These are phyloP conservation scores for Oleoguttula mirabilis DNA, from an alignment of 495 filamentous ascomycete genomes.

Conservation along the genomic window DNA sequence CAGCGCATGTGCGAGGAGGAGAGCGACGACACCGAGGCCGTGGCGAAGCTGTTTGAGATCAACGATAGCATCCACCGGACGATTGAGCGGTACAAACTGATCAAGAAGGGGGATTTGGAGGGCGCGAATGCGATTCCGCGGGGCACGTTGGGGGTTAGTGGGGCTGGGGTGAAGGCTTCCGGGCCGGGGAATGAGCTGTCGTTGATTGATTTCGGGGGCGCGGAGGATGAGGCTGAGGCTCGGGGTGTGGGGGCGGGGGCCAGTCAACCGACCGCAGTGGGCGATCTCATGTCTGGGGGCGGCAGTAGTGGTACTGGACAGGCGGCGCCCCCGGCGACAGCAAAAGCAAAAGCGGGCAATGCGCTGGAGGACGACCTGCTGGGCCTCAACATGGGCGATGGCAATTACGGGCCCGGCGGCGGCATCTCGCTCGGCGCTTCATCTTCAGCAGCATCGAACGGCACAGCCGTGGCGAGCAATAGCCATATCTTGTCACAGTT, in stretches of 20 bases:
- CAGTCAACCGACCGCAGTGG: slow-evolving; percentile 16
- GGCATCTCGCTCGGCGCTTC: slow-evolving; percentile 69
- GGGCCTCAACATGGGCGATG: slow-evolving; percentile 54
- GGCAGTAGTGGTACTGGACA: slow-evolving; percentile 2
- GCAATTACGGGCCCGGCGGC: slow-evolving; percentile 55
- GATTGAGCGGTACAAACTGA: slow-evolving; percentile 82
- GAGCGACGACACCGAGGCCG: slow-evolving; percentile 89
- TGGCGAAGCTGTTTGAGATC: slow-evolving; percentile 88
- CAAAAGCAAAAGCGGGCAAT: slow-evolving; percentile 40
- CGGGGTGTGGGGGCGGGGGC: slow-evolving; percentile 40
- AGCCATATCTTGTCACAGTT: slow-evolving; percentile 19
- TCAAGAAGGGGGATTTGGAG: slow-evolving; percentile 87
- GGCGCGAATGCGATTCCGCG: slow-evolving; percentile 73
- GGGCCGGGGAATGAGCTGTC: slow-evolving; percentile 77
- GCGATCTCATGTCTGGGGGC: slow-evolving; percentile 9
- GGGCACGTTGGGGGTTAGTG: slow-evolving; percentile 61
- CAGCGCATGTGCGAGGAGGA: slow-evolving; percentile 99
- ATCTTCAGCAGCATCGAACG: slow-evolving; percentile 6
- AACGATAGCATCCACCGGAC: slow-evolving; percentile 98
- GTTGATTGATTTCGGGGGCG: slow-evolving; percentile 73
- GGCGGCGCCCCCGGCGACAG: slow-evolving; percentile 25
- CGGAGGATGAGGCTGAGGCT: slow-evolving; percentile 30
- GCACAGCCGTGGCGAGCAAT: not conserved
- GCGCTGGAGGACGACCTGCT: slow-evolving; percentile 49
- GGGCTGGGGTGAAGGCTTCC: slow-evolving; percentile 56